Evolutionary conservation across 2,329 filamentous ascomycete genomes (phyloP), one percentile per base, ranked within the genome.

Genomic region (Madurella mycetomatis): DNA sequence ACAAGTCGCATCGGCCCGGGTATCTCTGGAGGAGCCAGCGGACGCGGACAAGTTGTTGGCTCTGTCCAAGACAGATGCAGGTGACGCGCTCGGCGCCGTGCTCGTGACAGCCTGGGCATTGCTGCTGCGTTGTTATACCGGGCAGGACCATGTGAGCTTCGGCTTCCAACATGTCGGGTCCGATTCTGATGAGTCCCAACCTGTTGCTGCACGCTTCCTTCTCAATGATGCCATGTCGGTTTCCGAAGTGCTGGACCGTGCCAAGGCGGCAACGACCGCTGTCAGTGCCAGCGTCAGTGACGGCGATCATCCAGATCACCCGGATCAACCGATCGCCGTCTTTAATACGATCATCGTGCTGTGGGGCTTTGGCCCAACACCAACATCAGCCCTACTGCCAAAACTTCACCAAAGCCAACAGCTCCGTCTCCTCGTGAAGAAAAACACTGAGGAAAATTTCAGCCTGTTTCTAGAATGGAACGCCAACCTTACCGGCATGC

Each of bases 91-190:
- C 19, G 54, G n/a, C 18, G 56, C 56, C 25, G 47, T 62, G 13
- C 46, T 63, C 54, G 47, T 42, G 11, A 49, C 56, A 1, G 55
- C 61, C 12, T 63, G 61, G 61, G 61, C 56, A 5, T 4, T 63
- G 19, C 25, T 63, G 30, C 48, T 64, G 17, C 57, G 59, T 7
- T 60, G 59, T 49, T 62, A 64, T 32, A 64, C 62, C 7, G 60
- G 57, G 12, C 58, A 62, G 43, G 60, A 62, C 31, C 55, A 61
- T 18, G 58, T 62, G 18, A 41, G 13, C 47, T 63, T 63, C 41
- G 46, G 45, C 9, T 60, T 61, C 47, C 49, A 54, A 32, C 43
- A 15, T 47, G 51, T 32, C 32, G 49, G 46, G 2, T 39, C 50
- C 17, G 25, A 25, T 25, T 7, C 8, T 18, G 32, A 46, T 18